Conservation (phyloP, 495 filamentous ascomycete genomes). For the Pyronema omphalodes region DNA sequence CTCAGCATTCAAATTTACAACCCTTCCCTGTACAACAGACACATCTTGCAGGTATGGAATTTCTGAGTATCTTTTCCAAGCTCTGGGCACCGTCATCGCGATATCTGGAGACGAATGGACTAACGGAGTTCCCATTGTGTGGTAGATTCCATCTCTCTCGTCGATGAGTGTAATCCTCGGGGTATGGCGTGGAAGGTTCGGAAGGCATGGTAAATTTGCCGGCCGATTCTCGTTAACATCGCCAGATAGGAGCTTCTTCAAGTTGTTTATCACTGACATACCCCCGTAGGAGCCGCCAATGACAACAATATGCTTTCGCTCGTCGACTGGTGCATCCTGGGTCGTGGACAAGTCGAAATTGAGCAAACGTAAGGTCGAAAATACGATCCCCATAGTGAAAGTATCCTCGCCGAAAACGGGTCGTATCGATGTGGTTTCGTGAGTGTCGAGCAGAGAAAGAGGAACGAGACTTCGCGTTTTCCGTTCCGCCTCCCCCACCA, state of each 20-base stretch:
- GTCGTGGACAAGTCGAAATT: no score
- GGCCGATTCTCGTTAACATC: slow-evolving; percentile 19
- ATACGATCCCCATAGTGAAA: no score
- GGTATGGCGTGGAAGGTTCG: slow-evolving; percentile 24
- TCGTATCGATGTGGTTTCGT: no score
- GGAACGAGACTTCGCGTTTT: no score
- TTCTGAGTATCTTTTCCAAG: slow-evolving; percentile 43
- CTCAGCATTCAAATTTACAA: slow-evolving; percentile 34
- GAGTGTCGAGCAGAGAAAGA: no score
- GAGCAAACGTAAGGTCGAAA: no score
- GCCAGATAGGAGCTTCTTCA: slow-evolving; percentile 40
- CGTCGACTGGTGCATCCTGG: background rate
- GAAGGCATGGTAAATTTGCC: slow-evolving; percentile 12
- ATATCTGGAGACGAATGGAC: slow-evolving; percentile 33
- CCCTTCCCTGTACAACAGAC: slow-evolving; percentile 39
- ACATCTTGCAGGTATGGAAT: slow-evolving; percentile 38
- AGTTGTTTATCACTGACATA: slow-evolving; percentile 39
- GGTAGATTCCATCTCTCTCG: slow-evolving; percentile 53
- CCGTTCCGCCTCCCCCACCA: no score
- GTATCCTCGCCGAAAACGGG: no score
- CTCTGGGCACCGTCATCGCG: slow-evolving; percentile 23
- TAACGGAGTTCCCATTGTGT: slow-evolving; percentile 47
- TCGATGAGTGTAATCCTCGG: slow-evolving; percentile 50
- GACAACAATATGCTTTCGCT: slow-evolving; percentile 27
- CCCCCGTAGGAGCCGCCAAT: slow-evolving; percentile 50